A percentile compares a stretch with the other conserved stretches of the same genome.
Evolutionary conservation across 2,329 filamentous ascomycete species (phyloP).

Genomic region (Diaporthe amygdali): DNA sequence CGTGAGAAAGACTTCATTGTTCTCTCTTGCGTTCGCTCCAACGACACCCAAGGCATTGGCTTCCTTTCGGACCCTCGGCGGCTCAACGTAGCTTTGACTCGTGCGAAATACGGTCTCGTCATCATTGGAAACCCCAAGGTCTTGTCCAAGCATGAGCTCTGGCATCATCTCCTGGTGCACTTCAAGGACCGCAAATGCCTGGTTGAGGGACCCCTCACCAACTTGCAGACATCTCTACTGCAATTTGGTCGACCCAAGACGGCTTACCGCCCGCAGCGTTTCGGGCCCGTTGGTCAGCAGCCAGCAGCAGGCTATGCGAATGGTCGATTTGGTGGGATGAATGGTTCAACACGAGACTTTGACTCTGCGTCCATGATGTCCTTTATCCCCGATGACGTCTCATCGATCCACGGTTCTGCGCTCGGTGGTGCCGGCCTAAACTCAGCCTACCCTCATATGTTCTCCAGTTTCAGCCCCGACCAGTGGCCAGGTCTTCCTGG

Average conservation of each 20-base stretch:
- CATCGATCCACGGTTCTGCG: slow-evolving; percentile 90
- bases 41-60: slow-evolving; percentile 98
- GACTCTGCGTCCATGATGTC: slow-evolving; percentile 91
- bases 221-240: slow-evolving; percentile 92
- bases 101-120: slow-evolving; percentile 94
- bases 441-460: slow-evolving; percentile 91
- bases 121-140: slow-evolving; percentile 98
- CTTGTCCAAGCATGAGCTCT: slow-evolving; percentile 94
- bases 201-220: slow-evolving; percentile 92
- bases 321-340: slow-evolving; percentile 45
- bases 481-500: slow-evolving; percentile 85
- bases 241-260: slow-evolving; percentile 96
- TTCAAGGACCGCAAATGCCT: slow-evolving; percentile 98
- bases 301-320: slow-evolving; percentile 39
- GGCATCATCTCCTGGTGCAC: slow-evolving; percentile 93
- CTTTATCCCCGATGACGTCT: slow-evolving; percentile 96
- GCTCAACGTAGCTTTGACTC: slow-evolving; percentile 94
- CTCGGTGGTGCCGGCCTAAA: slow-evolving; percentile 83
- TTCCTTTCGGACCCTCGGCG: slow-evolving; percentile 97
- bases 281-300: slow-evolving; percentile 41
- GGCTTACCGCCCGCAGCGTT: slow-evolving; percentile 87
- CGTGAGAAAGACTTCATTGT: slow-evolving; percentile 99
- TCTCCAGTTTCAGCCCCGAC: slow-evolving; percentile 87
- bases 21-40: slow-evolving; percentile 95
- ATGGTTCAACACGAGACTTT: slow-evolving; percentile 55